Evolutionary conservation across 2,329 filamentous ascomycete genomes (phyloP), one percentile per base, ranked within the genome.

Genomic region (Cordyceps militaris): DNA sequence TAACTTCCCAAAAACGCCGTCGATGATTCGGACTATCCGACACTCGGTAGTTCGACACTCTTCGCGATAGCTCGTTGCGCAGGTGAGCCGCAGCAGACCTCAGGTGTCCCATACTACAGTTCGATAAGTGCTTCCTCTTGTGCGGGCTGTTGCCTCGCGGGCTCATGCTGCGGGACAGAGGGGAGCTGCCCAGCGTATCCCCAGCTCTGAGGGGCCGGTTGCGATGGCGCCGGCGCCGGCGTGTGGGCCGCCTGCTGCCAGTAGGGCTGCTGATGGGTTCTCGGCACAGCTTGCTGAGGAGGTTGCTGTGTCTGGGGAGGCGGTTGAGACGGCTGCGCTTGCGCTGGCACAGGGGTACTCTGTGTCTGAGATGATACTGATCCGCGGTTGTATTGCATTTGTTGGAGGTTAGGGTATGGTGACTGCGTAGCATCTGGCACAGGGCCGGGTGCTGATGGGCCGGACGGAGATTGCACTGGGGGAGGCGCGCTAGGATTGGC

Each of bases 121-220:
- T 94, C 89, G 71, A 94, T 94, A 66, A 94, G 73, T 59, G 85
- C 87, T 71, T 93, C 89, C 71, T 93, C 89, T 48, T 87, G 79
- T 1, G 75, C 79, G 14, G 80, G 81, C 65, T 78, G 66, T 60
- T 69, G 66, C 60, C 69, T 67, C 24, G 66, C 60, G 3, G 71
- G 72, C 44, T 75, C 73, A 51, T 72, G 78, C 54, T 73, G 73
- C 13, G 81, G 83, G 28, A 82, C 78, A 2, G 81, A 76, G 1
- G 88, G 87, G 65, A 90, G 89, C 3, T 80, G 74, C 7, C 77
- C 74, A 11, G 69, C 61, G 60, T 83, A 82, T 3, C 71, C 73
- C 63, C 73, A 72, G n/a, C 66, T 69, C 59, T 74, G 74, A 9
- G 74, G 70, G 56, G 55, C 16, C 24, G 51, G 55, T 21, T 48